Conservation (phyloP, 1,139 yeast species). For the Geotrichum citri-aurantii region DNA sequence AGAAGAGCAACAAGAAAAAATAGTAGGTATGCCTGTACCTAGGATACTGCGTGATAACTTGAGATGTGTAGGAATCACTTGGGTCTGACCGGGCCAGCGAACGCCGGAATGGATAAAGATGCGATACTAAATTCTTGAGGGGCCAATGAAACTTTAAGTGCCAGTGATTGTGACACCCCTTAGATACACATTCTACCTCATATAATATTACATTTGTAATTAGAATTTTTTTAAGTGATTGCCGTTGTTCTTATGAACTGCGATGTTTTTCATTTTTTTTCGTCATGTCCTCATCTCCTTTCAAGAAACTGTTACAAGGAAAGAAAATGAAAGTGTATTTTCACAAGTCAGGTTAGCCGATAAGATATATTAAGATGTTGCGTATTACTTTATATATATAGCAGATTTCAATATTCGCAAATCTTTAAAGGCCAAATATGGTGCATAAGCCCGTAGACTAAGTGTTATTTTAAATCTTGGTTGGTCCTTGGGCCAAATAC, state of each 20-base stretch:
- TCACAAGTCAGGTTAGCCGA: no score
- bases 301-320: no score
- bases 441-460: no score
- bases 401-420: no score
- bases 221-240: neutral
- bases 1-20: constrained; percentile 29
- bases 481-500: no score
- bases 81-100: neutral
- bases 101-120: neutral
- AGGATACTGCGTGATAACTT: neutral
- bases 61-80: neutral
- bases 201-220: neutral
- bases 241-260: neutral
- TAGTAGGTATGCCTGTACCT: neutral
- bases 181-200: neutral
- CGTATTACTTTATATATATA: no score
- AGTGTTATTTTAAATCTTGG: no score
- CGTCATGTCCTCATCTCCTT: no score
- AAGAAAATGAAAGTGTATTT: no score
- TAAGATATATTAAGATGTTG: no score
- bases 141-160: neutral
- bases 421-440: no score
- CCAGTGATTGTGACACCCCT: neutral
- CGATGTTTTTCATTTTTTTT: no score
- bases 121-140: neutral